Base-by-base conservation (phyloP, 805 yeast genomes). In the Ogataea paraovalis region DNA sequence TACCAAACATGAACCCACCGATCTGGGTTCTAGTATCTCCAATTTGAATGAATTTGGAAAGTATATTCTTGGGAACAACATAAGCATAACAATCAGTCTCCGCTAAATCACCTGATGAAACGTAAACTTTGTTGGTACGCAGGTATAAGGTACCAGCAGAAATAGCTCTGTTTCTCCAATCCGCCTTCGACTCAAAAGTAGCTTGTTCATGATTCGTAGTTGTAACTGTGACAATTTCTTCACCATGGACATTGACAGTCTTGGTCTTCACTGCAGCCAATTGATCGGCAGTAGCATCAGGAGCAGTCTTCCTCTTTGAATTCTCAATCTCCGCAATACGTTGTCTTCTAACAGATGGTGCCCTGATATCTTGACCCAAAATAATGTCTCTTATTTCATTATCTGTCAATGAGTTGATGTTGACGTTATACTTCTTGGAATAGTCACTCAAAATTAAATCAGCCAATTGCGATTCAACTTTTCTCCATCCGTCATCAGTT, bases 341-440 rank as follows among this genome's bases (percentile, higher is more conserved):
- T 66, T 91, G 97, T 57, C 97, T 76, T 57, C 85, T 80, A 20
- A 80, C 84, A 0, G 97, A 87, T 12, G 98, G 97, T 0, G 96
- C 96, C 57, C 81, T 80, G 47, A 94, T 84, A 57, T 88, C 95
- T 70, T 92, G 98, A 18, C 99, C 99, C 44, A 94, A 74, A 46
- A 94, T 92, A 59, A 94, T 75, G 67, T 94, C 99, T 48, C 97
- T 79, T 25, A 94, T 87, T 68, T 94, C 99, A 18, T 89, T 81
- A 66, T 91, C 96, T 0, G 99, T 94, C 53, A 94, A 73, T 0
- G 96, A 80, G 42, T 87, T 84, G 42, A 90, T 82, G 59, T 89
- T 88, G 41, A 94, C 92, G 54, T 85, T 85, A 66, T 89, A 85
- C 65, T 87, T 85, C 66, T 81, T 82, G 20, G 94, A 87, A 61